Percentiles rank a stretch among this genome's conserved stretches.
These are phyloP conservation scores for Cucurbita pepo DNA, from an alignment of 306 rosid species.

Conservation along the genomic window DNA sequence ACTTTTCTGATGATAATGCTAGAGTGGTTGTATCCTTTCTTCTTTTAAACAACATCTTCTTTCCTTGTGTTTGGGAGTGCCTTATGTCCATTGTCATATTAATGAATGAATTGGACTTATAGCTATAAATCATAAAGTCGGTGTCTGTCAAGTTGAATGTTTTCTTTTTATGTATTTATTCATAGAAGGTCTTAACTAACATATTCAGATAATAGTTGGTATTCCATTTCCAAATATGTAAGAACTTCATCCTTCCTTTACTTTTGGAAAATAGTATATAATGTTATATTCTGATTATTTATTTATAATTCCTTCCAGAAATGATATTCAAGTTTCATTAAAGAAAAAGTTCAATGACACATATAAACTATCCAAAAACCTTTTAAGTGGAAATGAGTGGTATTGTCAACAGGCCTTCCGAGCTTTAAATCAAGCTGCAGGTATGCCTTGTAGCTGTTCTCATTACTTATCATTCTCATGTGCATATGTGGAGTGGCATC, in stretches of 20 bases:
- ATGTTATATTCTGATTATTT: conserved; percentile 15
- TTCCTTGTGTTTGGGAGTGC: not conserved
- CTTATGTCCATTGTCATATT: not conserved
- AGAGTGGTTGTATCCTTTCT: conserved; percentile 86
- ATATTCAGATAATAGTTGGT: conserved; percentile 66
- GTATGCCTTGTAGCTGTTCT: conserved; percentile 13
- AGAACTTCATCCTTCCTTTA: conserved; percentile 21
- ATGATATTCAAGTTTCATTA: conserved; percentile 63
- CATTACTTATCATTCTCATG: not conserved
- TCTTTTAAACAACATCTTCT: not conserved
- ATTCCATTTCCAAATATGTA: conserved; percentile 95
- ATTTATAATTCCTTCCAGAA: conserved; percentile 28
- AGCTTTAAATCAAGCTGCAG: conserved; percentile 97
- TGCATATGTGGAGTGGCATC: not conserved
- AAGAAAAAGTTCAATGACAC: conserved; percentile 82
- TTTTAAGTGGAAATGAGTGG: conserved; percentile 78
- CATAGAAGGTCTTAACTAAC: conserved; percentile 46
- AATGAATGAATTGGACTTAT: not conserved
- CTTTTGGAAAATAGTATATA: not conserved
- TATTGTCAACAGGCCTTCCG: conserved; percentile 95
- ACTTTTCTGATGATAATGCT: conserved; percentile 89
- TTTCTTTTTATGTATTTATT: not conserved
- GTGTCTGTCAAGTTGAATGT: conserved; percentile 1
- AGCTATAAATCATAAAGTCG: not conserved
- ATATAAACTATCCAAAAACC: conserved; percentile 54